phyloP scores from a whole-genome alignment of 1,284 basidiomycete genomes.

The Cutaneotrichosporon arboriforme region DNA sequence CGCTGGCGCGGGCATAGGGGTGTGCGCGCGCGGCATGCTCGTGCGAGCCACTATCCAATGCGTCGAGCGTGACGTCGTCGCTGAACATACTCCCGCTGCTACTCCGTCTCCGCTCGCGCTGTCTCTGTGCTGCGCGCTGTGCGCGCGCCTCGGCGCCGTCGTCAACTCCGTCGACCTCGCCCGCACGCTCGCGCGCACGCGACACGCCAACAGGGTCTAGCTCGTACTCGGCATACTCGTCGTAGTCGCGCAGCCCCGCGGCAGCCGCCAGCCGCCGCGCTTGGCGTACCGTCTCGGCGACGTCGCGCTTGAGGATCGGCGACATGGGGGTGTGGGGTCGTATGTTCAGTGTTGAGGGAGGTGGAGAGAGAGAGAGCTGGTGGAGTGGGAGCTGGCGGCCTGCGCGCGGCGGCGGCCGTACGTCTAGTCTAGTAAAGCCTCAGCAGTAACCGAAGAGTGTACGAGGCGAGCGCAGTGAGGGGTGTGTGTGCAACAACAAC shows the following conservation, averaged over 20 bases:
- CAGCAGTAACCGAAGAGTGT: too few relatives aligned
- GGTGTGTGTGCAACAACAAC: too few relatives aligned
- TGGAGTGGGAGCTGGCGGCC: too few relatives aligned
- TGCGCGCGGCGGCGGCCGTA: too few relatives aligned
- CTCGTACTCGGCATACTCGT: conserved; percentile 20
- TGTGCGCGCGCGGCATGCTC: too few relatives aligned
- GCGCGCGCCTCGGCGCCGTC: neutral
- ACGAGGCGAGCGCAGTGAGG: too few relatives aligned
- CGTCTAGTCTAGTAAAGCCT: too few relatives aligned
- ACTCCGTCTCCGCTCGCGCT: too few relatives aligned
- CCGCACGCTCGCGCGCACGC: neutral
- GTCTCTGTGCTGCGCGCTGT: too few relatives aligned
- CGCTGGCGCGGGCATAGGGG: neutral
- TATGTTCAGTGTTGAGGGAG: too few relatives aligned
- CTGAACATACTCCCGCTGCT: too few relatives aligned
- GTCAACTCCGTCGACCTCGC: neutral
- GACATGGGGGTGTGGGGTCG: conserved; percentile 27
- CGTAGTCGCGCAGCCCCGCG: conserved; percentile 16
- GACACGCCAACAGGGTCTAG: conserved; percentile 10
- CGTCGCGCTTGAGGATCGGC: conserved; percentile 44
- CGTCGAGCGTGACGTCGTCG: neutral
- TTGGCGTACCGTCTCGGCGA: conserved; percentile 40
- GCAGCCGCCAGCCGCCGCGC: conserved; percentile 38
- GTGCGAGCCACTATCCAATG: neutral
- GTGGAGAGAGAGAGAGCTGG: too few relatives aligned